Conservation (phyloP, 176 grass and related monocot genomes). For the Aegilops sharonensis region DNA sequence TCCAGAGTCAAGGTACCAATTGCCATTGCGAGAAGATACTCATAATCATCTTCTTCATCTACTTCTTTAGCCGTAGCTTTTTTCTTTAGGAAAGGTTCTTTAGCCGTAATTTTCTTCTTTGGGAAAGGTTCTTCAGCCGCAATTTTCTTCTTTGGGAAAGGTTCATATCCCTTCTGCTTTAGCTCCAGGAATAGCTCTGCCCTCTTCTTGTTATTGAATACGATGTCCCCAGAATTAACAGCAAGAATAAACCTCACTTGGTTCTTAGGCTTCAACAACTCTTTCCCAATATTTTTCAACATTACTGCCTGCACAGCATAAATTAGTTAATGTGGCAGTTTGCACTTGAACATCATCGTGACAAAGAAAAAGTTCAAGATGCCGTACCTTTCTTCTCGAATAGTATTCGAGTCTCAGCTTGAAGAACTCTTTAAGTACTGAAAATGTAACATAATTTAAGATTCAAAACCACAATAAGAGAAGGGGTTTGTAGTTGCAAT, state of each 20-base stretch:
- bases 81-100: too few relatives aligned
- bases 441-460: neutral
- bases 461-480: too few relatives aligned
- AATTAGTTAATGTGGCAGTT: neutral
- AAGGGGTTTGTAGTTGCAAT: too few relatives aligned
- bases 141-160: too few relatives aligned
- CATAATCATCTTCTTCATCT: slow-evolving; percentile 61
- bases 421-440: slow-evolving; percentile 79
- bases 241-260: too few relatives aligned
- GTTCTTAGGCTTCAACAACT: too few relatives aligned
- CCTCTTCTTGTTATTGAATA: too few relatives aligned
- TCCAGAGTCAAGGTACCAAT: slow-evolving; percentile 80
- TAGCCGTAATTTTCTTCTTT: too few relatives aligned
- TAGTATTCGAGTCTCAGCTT: slow-evolving; percentile 64
- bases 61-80: too few relatives aligned
- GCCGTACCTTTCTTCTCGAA: slow-evolving; percentile 64
- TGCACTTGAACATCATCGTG: neutral
- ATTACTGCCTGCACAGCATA: slow-evolving; percentile 43
- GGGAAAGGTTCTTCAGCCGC: too few relatives aligned
- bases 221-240: too few relatives aligned
- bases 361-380: neutral
- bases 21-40: slow-evolving; percentile 72
- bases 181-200: slow-evolving; percentile 35
- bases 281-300: too few relatives aligned
- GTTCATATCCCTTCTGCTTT: slow-evolving; percentile 44